Evolutionary conservation across 225 moss, liverwort and hornwort species (phyloP).

Genomic region (Climacium dendroides): DNA sequence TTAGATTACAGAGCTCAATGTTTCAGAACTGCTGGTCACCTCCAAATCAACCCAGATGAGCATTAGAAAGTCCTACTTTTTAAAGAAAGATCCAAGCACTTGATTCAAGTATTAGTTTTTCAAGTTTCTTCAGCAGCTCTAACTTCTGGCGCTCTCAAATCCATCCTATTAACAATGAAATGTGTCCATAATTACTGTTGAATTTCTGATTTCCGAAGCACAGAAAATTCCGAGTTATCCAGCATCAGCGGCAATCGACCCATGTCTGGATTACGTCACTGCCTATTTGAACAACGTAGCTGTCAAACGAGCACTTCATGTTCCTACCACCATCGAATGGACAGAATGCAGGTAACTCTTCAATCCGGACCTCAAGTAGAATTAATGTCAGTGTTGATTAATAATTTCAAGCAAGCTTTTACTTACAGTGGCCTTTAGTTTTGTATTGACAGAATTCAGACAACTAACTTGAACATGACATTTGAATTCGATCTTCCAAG

Average conservation of each 20-base stretch:
- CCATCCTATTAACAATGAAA: not conserved
- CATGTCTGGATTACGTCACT: conserved; percentile 40
- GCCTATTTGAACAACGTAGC: conserved; percentile 21
- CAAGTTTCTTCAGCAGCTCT: no score
- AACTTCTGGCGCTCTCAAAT: not conserved
- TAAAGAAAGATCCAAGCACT: not conserved
- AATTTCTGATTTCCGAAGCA: not conserved
- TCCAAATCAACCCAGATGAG: not conserved
- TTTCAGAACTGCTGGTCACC: not conserved
- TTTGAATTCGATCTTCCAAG: not conserved
- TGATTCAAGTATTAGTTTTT: not conserved
- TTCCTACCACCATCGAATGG: conserved; percentile 24
- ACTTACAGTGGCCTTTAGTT: not conserved
- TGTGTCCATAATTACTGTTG: not conserved
- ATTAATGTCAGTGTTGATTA: not conserved
- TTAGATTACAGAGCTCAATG: not conserved
- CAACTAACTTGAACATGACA: not conserved
- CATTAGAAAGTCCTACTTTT: no score
- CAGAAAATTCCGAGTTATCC: conserved; percentile 30
- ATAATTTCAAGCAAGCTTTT: not conserved
- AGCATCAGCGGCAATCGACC: conserved; percentile 37
- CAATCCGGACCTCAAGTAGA: not conserved
- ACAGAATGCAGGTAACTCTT: conserved; percentile 24
- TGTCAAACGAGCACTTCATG: conserved; percentile 33
- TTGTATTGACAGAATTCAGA: not conserved